Evolutionary conservation across 768 basidiomycete species (phyloP).

Genomic region (Pisolithus microcarpus): DNA sequence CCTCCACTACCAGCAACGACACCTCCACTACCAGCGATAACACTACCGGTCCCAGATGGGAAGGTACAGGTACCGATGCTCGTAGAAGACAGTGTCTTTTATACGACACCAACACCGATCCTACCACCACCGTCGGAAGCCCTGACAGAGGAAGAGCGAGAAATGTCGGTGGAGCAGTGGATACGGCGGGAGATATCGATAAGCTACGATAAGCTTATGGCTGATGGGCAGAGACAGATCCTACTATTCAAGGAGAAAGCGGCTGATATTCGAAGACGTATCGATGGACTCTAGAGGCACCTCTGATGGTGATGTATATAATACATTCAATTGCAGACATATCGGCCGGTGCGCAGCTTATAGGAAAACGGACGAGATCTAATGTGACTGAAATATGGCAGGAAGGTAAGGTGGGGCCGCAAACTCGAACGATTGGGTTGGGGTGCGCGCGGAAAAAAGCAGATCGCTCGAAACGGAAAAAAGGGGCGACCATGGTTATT

Average conservation of each 20-base stretch:
- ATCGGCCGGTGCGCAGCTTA: too few relatives aligned
- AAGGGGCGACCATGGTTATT: too few relatives aligned
- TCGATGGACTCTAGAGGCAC: conserved; percentile 22
- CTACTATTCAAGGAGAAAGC: conserved; percentile 41
- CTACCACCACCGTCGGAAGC: conserved; percentile 9
- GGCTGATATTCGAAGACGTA: conserved; percentile 30
- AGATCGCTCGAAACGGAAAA: too few relatives aligned
- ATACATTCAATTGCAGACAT: too few relatives aligned
- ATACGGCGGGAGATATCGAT: conserved; percentile 67
- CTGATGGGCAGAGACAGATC: conserved; percentile 47
- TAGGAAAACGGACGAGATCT: too few relatives aligned
- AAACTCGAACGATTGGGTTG: too few relatives aligned
- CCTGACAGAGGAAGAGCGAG: conserved; percentile 44
- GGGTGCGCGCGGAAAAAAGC: too few relatives aligned
- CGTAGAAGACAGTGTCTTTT: conserved; percentile 2
- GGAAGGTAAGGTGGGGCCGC: too few relatives aligned
- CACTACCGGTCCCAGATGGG: neutral
- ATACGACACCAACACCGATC: conserved; percentile 7
- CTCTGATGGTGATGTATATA: too few relatives aligned
- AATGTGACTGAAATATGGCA: too few relatives aligned
- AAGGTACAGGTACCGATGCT: neutral
- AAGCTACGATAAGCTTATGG: conserved; percentile 53
- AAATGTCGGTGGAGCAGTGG: conserved; percentile 82
- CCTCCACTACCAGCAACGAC: too few relatives aligned
- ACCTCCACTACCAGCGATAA: neutral